Evolutionary conservation across 371 early-diverging fungal genomes (phyloP).

Genomic region (Mucor sp.): DNA sequence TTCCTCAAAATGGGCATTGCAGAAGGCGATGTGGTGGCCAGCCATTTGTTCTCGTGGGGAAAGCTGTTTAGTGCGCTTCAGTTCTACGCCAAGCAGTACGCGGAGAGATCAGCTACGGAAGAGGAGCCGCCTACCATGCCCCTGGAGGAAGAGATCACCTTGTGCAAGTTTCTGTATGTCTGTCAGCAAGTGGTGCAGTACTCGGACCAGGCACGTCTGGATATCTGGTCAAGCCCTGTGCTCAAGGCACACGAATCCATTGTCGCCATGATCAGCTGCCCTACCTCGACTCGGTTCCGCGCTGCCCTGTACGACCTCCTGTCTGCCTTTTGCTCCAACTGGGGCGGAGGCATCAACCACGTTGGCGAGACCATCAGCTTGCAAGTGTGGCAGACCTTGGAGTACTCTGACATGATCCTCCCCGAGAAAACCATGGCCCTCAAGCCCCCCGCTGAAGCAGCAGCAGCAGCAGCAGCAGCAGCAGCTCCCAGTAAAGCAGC

Average conservation of each 20-base stretch:
- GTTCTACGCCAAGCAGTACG: constrained; percentile 17
- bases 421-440: constrained; percentile 16
- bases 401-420: constrained; percentile 27
- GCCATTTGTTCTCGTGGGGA: constrained; percentile 39
- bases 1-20: constrained; percentile 24
- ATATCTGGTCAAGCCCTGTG: constrained; percentile 20
- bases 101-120: neutral
- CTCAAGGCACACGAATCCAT: constrained; percentile 18
- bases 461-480: too few relatives aligned
- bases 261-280: constrained; percentile 26
- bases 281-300: constrained; percentile 26
- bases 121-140: constrained; percentile 18
- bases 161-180: constrained; percentile 27
- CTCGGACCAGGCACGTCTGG: constrained; percentile 16
- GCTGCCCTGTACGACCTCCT: constrained; percentile 25
- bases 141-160: constrained; percentile 20
- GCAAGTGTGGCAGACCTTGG: constrained; percentile 32
- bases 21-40: neutral
- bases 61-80: constrained; percentile 35
- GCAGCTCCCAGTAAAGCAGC: neutral
- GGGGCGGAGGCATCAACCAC: constrained; percentile 31
- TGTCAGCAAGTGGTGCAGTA: constrained; percentile 37
- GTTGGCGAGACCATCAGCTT: constrained; percentile 22
- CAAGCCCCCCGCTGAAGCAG: neutral
- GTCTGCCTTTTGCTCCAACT: constrained; percentile 37